Evolutionary conservation across 2,329 filamentous ascomycete genomes (phyloP).

Genomic region (Cladosporium sp.): DNA sequence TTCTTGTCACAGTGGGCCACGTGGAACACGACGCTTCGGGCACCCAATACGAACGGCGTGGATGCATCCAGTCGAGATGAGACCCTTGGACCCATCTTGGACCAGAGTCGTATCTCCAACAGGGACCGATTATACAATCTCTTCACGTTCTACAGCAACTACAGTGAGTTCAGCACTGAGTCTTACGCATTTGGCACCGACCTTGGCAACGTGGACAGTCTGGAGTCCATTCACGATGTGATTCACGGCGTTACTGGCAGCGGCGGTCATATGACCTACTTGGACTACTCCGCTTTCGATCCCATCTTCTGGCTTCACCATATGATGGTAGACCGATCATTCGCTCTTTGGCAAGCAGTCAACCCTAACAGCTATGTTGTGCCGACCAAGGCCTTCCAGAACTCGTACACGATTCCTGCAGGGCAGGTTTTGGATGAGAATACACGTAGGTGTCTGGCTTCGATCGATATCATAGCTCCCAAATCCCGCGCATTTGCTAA

Average conservation of each 20-base stretch:
- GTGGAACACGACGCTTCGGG: conserved; percentile 60
- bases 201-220: conserved; percentile 54
- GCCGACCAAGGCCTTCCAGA: conserved; percentile 48
- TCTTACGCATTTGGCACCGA: conserved; percentile 48
- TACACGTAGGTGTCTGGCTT: conserved; percentile 22
- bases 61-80: conserved; percentile 57
- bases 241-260: conserved; percentile 52
- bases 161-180: conserved; percentile 66
- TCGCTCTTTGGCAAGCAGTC: conserved; percentile 73
- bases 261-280: conserved; percentile 66
- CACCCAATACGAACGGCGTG: conserved; percentile 40
- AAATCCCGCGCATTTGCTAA: not conserved
- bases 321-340: conserved; percentile 66
- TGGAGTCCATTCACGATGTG: conserved; percentile 46
- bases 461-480: not conserved
- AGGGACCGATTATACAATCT: conserved; percentile 63
- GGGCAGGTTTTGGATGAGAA: conserved; percentile 42
- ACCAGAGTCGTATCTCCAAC: conserved; percentile 51
- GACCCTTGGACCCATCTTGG: conserved; percentile 50
- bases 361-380: conserved; percentile 65
- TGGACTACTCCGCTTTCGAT: conserved; percentile 72
- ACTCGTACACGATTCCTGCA: conserved; percentile 57
- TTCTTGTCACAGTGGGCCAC: conserved; percentile 47
- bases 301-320: conserved; percentile 78
- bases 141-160: conserved; percentile 64